Percentiles rank a stretch among this genome's conserved stretches.
Evolutionary conservation across 495 filamentous ascomycete species (phyloP).

Genomic region (Xanthoparmelia taractica): DNA sequence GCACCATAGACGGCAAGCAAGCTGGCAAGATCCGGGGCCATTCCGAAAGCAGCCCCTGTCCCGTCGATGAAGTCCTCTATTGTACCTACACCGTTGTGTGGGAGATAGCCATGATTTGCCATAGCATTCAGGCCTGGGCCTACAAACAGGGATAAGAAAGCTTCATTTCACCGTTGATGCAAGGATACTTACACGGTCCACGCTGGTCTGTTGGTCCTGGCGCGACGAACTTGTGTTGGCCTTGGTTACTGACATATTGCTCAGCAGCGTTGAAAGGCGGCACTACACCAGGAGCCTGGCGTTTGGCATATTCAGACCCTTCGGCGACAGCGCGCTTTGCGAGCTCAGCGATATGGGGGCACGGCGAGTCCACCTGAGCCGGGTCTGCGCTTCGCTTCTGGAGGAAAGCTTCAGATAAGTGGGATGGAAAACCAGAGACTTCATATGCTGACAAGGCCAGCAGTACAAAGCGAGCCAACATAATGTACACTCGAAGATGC

Average conservation of each 20-base stretch:
- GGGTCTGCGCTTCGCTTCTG: slow-evolving; percentile 10
- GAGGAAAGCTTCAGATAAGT: slow-evolving; percentile 11
- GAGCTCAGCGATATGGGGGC: slow-evolving; percentile 13
- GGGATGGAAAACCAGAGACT: slow-evolving; percentile 13
- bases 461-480: slow-evolving; percentile 5
- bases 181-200: slow-evolving; percentile 24
- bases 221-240: slow-evolving; percentile 26
- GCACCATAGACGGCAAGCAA: slow-evolving; percentile 26
- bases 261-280: slow-evolving; percentile 30
- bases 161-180: not conserved
- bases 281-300: slow-evolving; percentile 23
- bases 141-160: not conserved
- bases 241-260: slow-evolving; percentile 29
- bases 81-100: slow-evolving; percentile 40
- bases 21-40: slow-evolving; percentile 20
- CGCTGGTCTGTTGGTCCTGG: slow-evolving; percentile 28
- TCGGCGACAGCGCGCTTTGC: slow-evolving; percentile 13
- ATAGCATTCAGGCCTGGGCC: slow-evolving; percentile 50
- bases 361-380: slow-evolving; percentile 8
- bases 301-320: slow-evolving; percentile 2
- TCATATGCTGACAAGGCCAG: slow-evolving; percentile 7
- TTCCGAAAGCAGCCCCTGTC: slow-evolving; percentile 17
- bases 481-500: not conserved
- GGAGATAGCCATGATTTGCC: slow-evolving; percentile 51
- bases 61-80: slow-evolving; percentile 21